phyloP scores from a whole-genome alignment of 2,329 filamentous ascomycete genomes.

The Pseudocercospora fijiensis region DNA sequence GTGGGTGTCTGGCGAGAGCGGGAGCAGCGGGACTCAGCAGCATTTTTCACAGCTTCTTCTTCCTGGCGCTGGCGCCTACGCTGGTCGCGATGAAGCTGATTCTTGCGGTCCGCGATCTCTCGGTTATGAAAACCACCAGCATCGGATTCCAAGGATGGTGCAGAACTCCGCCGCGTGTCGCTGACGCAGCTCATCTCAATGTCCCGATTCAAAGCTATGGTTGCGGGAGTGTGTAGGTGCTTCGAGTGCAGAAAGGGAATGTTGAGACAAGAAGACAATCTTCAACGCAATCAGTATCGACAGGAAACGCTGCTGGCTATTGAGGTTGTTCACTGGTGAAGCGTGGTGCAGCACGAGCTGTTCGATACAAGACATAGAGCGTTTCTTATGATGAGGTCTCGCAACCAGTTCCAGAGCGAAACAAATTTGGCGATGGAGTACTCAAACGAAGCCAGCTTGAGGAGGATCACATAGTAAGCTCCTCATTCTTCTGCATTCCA shows the following conservation, averaged over 20 bases:
- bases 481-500: too few relatives aligned
- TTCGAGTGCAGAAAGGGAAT: neutral
- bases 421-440: too few relatives aligned
- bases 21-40: neutral
- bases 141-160: neutral
- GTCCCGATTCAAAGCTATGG: neutral
- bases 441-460: too few relatives aligned
- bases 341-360: too few relatives aligned
- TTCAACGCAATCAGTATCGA: neutral
- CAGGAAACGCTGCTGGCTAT: neutral
- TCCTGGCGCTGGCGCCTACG: neutral
- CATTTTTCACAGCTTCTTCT: neutral
- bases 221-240: neutral
- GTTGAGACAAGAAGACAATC: neutral
- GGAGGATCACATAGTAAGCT: too few relatives aligned
- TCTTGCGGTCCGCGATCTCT: neutral
- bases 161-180: neutral
- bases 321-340: neutral
- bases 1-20: too few relatives aligned
- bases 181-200: neutral
- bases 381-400: too few relatives aligned
- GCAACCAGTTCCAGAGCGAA: too few relatives aligned
- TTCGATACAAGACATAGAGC: too few relatives aligned
- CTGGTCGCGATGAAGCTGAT: neutral
- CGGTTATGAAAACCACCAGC: neutral